Percentiles rank a stretch among this genome's conserved stretches.
These are phyloP conservation scores for Acanthamoeba healyi DNA, from an alignment of 208 protist species.

Conservation along the genomic window DNA sequence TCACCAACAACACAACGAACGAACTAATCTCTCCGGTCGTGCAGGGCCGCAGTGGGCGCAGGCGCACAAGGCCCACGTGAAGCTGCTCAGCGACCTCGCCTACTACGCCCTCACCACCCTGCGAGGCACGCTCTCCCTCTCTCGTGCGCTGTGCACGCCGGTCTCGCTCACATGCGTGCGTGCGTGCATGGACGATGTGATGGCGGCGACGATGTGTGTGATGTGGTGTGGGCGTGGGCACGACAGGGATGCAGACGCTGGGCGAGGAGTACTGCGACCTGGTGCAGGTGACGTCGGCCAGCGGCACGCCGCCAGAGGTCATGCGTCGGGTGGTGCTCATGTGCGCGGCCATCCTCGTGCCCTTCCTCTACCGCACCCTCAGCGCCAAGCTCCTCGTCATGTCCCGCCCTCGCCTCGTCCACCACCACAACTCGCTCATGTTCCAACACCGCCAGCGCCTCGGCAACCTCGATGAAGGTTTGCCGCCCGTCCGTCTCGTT, in stretches of 20 bases:
- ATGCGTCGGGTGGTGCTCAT: background rate
- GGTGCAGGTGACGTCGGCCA: conserved; percentile 47
- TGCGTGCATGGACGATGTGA: background rate
- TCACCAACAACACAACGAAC: background rate
- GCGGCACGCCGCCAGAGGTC: background rate
- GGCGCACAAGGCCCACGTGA: background rate
- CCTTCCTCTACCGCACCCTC: conserved; percentile 32
- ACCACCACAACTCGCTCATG: background rate
- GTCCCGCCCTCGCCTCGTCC: background rate
- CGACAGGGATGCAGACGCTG: conserved; percentile 37
- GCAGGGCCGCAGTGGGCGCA: conserved; percentile 28
- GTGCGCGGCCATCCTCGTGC: conserved; percentile 20
- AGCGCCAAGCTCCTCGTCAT: conserved; percentile 8
- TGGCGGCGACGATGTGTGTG: no score
- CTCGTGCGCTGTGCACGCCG: background rate
- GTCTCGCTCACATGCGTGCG: background rate
- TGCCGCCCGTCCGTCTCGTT: no score
- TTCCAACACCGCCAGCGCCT: conserved; percentile 23
- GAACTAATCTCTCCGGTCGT: no score
- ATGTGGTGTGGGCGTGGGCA: background rate
- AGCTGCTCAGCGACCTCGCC: conserved; percentile 1
- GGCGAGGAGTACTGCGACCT: conserved; percentile 80
- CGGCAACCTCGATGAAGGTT: background rate
- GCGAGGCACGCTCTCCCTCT: background rate
- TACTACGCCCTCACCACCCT: conserved; percentile 66